Conservation (phyloP, 2,329 filamentous ascomycete species). For the Colletotrichum sublineola region DNA sequence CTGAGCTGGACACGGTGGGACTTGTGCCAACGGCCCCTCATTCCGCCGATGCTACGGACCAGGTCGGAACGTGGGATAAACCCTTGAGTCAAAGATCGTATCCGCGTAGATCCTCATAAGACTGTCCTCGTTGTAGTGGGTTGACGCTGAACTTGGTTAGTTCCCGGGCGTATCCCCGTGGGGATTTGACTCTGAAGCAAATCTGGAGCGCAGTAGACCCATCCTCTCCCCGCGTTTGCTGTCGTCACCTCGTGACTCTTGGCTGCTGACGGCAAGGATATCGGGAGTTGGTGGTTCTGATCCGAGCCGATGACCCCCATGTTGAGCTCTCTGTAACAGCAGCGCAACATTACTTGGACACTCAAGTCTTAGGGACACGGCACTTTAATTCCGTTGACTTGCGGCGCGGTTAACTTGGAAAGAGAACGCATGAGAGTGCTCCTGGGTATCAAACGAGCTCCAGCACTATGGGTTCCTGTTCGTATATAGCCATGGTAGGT, state of each 20-base stretch:
- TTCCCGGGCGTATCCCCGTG: conserved; percentile 2
- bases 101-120: background rate
- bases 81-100: background rate
- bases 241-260: too few species aligned
- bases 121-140: background rate
- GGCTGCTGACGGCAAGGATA: too few species aligned
- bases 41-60: background rate
- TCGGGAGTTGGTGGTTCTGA: conserved; percentile 24
- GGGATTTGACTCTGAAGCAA: background rate
- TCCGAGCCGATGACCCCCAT: conserved; percentile 26
- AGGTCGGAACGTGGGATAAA: conserved; percentile 12
- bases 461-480: background rate
- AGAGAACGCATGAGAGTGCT: too few species aligned
- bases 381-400: background rate
- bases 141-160: background rate
- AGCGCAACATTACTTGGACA: background rate
- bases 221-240: background rate
- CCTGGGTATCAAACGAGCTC: too few species aligned
- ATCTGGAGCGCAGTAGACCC: background rate
- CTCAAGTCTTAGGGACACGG: background rate
- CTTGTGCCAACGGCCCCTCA: conserved; percentile 25
- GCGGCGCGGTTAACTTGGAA: background rate
- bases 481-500: background rate
- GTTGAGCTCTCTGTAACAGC: background rate
- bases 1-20: background rate